Conservation (phyloP, 2,329 filamentous ascomycete species). For the Capronia coronata region DNA sequence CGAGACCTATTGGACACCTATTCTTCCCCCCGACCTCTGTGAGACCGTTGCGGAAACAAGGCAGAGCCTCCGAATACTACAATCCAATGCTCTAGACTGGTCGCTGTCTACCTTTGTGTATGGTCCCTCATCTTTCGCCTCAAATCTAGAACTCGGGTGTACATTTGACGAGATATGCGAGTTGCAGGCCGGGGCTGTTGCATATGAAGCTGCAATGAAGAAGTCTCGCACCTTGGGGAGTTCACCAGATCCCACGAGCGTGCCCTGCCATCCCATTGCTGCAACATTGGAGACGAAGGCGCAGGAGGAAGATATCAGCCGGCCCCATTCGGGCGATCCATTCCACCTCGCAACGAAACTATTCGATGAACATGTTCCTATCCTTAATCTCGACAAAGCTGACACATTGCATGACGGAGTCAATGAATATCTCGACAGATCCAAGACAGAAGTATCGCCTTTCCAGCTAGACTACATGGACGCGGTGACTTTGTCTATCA, state of each 20-base stretch:
- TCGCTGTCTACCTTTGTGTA: constrained; percentile 6
- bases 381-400: background rate
- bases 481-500: constrained; percentile 60
- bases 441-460: constrained; percentile 6
- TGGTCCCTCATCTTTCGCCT: background rate
- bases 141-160: constrained; percentile 11
- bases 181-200: constrained; percentile 6
- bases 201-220: constrained; percentile 17
- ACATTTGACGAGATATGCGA: constrained; percentile 8
- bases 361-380: background rate
- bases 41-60: constrained; percentile 7
- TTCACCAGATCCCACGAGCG: constrained; percentile 3
- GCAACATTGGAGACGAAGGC: constrained; percentile 5
- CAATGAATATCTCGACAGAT: constrained; percentile 5
- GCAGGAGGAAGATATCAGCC: background rate
- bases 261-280: constrained; percentile 1
- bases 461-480: constrained; percentile 16
- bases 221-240: constrained; percentile 1
- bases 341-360: constrained; percentile 12
- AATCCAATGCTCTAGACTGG: constrained; percentile 7
- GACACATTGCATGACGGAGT: constrained; percentile 13
- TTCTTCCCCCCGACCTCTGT: constrained; percentile 5
- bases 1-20: constrained; percentile 2
- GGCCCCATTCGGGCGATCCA: background rate
- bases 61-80: constrained; percentile 15